Percentiles rank a stretch among this genome's conserved stretches.
Evolutionary conservation across 306 rosid species (phyloP).

Genomic region (Corylus avellana): DNA sequence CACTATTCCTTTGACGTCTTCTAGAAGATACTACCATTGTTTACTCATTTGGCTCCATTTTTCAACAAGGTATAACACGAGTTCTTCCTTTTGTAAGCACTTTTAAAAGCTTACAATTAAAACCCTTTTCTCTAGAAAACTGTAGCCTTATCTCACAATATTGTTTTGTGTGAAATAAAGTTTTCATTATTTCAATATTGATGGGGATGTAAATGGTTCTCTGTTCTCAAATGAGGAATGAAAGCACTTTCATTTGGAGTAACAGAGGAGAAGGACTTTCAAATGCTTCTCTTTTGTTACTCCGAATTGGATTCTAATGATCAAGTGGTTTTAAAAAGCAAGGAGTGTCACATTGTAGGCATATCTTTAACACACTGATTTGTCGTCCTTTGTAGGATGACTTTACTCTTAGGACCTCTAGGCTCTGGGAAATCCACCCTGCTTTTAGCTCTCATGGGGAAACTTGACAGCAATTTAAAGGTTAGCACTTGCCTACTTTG

Average conservation of each 20-base stretch:
- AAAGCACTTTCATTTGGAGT: not conserved
- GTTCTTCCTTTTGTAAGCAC: too few species aligned
- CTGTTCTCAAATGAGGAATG: not conserved
- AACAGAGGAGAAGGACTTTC: not conserved
- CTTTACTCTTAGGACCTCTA: conserved; percentile 86
- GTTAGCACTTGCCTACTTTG: conserved; percentile 32
- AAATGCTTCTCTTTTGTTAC: not conserved
- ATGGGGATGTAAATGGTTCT: not conserved
- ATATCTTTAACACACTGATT: not conserved
- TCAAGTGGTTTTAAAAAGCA: not conserved
- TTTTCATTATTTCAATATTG: too few species aligned
- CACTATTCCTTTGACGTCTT: too few species aligned
- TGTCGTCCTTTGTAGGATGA: conserved; percentile 58
- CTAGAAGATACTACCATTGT: too few species aligned
- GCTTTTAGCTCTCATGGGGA: conserved; percentile 81
- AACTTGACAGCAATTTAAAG: conserved; percentile 65
- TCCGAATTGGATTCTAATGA: not conserved
- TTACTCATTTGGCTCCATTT: too few species aligned
- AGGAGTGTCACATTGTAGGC: not conserved
- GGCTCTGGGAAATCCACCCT: conserved; percentile 79
- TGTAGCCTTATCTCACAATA: not conserved
- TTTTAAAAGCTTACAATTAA: not conserved
- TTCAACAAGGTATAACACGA: too few species aligned
- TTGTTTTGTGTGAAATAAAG: not conserved
- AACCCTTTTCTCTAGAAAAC: not conserved